A percentile compares a stretch with the other conserved stretches of the same genome.
phyloP scores from a whole-genome alignment of 345 rosid genomes.

The Aquilaria sinensis region DNA sequence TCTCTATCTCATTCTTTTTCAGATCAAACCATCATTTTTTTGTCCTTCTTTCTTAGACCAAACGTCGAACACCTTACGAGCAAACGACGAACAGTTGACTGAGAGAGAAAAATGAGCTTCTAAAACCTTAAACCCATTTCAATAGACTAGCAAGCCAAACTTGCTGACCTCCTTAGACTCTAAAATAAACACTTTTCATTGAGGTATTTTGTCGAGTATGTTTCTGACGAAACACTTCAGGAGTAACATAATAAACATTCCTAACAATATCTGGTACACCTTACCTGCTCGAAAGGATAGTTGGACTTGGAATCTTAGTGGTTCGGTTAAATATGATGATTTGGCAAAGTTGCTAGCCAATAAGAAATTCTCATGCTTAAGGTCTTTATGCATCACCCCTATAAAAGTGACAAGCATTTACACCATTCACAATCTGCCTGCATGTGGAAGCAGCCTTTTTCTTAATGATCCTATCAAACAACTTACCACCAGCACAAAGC shows the following conservation, averaged over 20 bases:
- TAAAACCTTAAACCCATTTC: too few species aligned
- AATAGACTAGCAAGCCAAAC: too few species aligned
- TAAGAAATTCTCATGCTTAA: constrained; percentile 96
- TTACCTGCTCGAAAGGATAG: constrained; percentile 36
- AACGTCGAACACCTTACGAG: too few species aligned
- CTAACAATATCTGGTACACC: constrained; percentile 65
- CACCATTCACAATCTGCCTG: constrained; percentile 67
- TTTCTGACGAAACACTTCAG: constrained; percentile 63
- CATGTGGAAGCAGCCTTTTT: constrained; percentile 71
- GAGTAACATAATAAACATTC: constrained; percentile 91
- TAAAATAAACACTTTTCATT: too few species aligned
- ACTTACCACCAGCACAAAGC: constrained; percentile 91
- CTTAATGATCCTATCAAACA: constrained; percentile 74
- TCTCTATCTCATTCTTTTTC: too few species aligned
- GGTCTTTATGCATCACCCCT: constrained; percentile 90
- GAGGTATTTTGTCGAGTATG: constrained; percentile 11
- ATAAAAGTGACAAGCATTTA: constrained; percentile 74
- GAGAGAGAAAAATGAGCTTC: too few species aligned
- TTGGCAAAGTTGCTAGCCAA: constrained; percentile 55
- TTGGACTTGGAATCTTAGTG: too few species aligned
- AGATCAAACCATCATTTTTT: too few species aligned
- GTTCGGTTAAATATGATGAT: constrained; percentile 16
- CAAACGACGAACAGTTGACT: too few species aligned
- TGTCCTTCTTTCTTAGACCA: too few species aligned
- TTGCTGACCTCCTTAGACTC: too few species aligned